Evolutionary conservation across 495 filamentous ascomycete genomes (phyloP).

Genomic region (Tuber magnatum): DNA sequence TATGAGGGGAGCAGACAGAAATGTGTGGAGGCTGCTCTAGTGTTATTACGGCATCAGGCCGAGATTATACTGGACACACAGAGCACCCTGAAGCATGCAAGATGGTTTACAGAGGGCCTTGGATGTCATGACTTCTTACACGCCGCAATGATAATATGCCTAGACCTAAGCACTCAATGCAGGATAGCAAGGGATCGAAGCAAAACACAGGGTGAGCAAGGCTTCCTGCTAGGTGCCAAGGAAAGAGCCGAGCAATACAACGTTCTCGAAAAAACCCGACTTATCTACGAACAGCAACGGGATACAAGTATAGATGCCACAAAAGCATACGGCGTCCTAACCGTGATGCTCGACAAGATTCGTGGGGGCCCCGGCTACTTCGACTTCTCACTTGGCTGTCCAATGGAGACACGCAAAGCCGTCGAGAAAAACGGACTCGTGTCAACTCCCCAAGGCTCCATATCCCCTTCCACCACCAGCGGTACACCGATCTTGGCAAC

Average conservation of each 20-base stretch:
- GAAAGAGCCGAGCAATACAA: conserved; percentile 26
- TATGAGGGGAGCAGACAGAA: conserved; percentile 74
- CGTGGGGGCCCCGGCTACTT: conserved; percentile 19
- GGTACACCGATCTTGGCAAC: conserved; percentile 24
- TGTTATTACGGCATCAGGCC: conserved; percentile 65
- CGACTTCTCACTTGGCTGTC: conserved; percentile 3
- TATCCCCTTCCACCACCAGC: conserved; percentile 12
- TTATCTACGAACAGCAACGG: conserved; percentile 29
- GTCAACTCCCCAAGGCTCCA: conserved; percentile 10
- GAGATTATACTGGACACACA: conserved; percentile 70
- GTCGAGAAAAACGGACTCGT: conserved; percentile 1
- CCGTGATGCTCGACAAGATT: conserved; percentile 28
- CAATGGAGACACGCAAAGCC: background rate
- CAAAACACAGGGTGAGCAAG: conserved; percentile 14
- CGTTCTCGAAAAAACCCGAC: conserved; percentile 27
- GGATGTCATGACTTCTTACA: conserved; percentile 77
- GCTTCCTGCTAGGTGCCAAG: background rate
- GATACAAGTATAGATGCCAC: conserved; percentile 21
- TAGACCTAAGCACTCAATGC: conserved; percentile 53
- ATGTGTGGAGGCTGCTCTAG: conserved; percentile 72
- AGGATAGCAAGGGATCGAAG: conserved; percentile 25
- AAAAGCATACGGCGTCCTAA: conserved; percentile 32
- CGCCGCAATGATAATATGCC: conserved; percentile 78
- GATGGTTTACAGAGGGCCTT: conserved; percentile 66
- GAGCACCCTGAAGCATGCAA: conserved; percentile 59